Evolutionary conservation across 306 rosid species (phyloP).

Genomic region (Cicer cuneatum): DNA sequence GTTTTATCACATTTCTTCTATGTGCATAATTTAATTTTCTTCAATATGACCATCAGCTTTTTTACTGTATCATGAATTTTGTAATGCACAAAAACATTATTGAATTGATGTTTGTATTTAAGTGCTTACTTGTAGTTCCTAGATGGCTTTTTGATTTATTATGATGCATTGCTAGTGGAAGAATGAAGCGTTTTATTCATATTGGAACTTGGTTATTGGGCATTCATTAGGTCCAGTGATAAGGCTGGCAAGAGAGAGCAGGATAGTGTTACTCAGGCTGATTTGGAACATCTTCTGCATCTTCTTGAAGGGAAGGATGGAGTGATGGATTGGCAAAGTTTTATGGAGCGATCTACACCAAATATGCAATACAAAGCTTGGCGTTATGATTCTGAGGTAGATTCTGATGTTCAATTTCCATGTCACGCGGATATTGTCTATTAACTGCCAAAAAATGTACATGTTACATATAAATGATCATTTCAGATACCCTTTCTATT

Average conservation of each 20-base stretch:
- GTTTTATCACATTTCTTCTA: background rate
- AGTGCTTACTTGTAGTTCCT: constrained; percentile 18
- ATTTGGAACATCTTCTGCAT: constrained; percentile 79
- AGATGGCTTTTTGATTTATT: constrained; percentile 10
- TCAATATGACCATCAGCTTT: constrained; percentile 21
- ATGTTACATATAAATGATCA: constrained; percentile 1
- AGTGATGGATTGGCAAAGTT: constrained; percentile 85
- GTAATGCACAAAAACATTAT: background rate
- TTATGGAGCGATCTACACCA: constrained; percentile 84
- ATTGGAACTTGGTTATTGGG: constrained; percentile 42
- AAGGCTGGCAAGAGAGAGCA: constrained; percentile 57
- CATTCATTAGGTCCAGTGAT: constrained; percentile 49
- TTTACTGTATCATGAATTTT: constrained; percentile 19
- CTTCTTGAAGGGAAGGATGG: constrained; percentile 77
- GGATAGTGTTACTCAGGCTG: constrained; percentile 67
- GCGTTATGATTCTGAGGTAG: constrained; percentile 97
- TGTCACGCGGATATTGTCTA: constrained; percentile 28
- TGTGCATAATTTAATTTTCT: background rate
- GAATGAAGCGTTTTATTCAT: constrained; percentile 32
- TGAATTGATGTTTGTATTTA: background rate
- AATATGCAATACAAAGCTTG: constrained; percentile 88
- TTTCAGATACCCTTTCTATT: constrained; percentile 36
- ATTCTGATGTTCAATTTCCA: constrained; percentile 39
- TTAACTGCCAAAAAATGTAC: constrained; percentile 26
- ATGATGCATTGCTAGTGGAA: constrained; percentile 27